Evolutionary conservation across 179 eudicot genomes (phyloP).

Genomic region (Silene coronaria): DNA sequence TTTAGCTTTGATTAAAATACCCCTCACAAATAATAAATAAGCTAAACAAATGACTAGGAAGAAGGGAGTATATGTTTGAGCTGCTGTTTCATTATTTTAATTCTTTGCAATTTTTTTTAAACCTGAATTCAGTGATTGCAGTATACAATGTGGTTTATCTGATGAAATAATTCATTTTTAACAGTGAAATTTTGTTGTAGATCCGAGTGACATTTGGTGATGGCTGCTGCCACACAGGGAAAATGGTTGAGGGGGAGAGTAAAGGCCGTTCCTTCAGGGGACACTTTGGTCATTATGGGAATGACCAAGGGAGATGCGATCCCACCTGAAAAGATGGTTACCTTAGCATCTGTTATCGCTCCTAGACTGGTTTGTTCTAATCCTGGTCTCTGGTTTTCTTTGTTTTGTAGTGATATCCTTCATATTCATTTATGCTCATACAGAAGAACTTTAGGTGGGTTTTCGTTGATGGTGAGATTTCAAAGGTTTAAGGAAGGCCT

Average conservation of each 20-base stretch:
- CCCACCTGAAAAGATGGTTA: constrained; percentile 84
- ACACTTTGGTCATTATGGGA: constrained; percentile 74
- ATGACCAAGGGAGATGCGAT: constrained; percentile 48
- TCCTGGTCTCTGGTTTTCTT: neutral
- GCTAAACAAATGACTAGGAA: too few species aligned
- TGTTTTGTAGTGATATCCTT: neutral
- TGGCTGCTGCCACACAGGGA: constrained; percentile 60
- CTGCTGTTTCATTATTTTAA: neutral
- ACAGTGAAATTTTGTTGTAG: constrained; percentile 1
- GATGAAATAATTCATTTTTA: neutral
- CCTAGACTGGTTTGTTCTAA: constrained; percentile 66
- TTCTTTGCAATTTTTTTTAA: neutral
- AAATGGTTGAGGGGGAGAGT: constrained; percentile 82
- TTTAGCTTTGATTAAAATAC: neutral
- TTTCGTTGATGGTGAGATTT: neutral
- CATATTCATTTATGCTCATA: neutral
- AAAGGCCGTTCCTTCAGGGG: constrained; percentile 95
- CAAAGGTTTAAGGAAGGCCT: neutral
- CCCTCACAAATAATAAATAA: too few species aligned
- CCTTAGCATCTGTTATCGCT: constrained; percentile 70
- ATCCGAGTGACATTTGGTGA: constrained; percentile 28
- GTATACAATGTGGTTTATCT: neutral
- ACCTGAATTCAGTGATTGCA: constrained; percentile 1
- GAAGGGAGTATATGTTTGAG: neutral
- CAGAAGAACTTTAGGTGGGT: neutral